Base-by-base conservation (phyloP, 768 basidiomycete species). In the Kwoniella sp. region DNA sequence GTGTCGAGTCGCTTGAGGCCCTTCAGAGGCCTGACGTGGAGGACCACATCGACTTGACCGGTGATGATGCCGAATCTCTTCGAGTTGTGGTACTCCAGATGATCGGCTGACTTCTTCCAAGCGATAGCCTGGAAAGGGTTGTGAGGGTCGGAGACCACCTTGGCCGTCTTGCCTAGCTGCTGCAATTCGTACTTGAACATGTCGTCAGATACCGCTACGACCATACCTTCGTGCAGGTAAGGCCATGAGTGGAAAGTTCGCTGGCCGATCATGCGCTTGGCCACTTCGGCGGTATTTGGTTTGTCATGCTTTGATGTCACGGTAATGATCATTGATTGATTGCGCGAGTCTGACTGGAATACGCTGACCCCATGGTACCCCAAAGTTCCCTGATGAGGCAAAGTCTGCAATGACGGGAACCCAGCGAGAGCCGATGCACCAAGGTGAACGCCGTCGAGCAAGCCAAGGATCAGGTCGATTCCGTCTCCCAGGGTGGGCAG, bases 351-450 rank as follows among this genome's bases (percentile, higher is more conserved):
- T 0, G 83, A 77, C 47, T 89, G 88, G 72, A 98, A 93, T 11
- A 98, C 84, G 68, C 91, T 95, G 62, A 98, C 91, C 19, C 85
- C 83, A 66, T 98, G 93, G 73, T 83, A 80, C 14, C 85, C 90
- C 20, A 98, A 78, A 20, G 78, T 76, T 10, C 86, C 83, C 0
- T 81, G 82, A 66, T 89, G 81, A 0, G 87, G 88, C 7, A 98
- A 79, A 0, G 92, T 95, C 56, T 92, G 82, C 26, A 98, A 80
- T 1, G 95, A 93, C 0, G 95, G 93, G 81, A 99, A 99, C 9
- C 95, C 95, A 0, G 95, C 90, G 5, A 98, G 79, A 5, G 91
- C 88, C 29, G 84, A 80, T 5, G 82, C 80, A 43, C 93, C 93
- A 9, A 92, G 83, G 49, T 83, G 81, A 9, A 90, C 92, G 15